Percentiles rank a stretch among this genome's conserved stretches.
phyloP scores from a whole-genome alignment of 495 filamentous ascomycete genomes.

The Podospora sp. region DNA sequence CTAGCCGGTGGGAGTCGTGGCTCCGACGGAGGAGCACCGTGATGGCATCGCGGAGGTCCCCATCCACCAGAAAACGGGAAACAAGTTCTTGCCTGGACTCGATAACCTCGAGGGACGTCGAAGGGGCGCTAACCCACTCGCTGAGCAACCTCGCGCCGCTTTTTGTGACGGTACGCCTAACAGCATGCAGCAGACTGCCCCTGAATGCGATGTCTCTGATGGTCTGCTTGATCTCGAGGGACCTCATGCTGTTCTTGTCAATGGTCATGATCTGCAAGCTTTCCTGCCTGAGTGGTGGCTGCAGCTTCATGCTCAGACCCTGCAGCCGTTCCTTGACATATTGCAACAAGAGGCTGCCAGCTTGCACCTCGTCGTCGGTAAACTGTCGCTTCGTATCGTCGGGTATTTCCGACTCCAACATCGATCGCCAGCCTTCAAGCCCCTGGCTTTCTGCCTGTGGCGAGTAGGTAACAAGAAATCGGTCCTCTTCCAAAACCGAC shows the following conservation, averaged over 20 bases:
- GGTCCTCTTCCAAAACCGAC: conserved; percentile 56
- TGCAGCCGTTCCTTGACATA: conserved; percentile 82
- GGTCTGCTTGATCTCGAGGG: conserved; percentile 85
- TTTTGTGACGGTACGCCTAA: conserved; percentile 87
- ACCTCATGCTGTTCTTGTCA: conserved; percentile 86
- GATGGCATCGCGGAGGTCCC: conserved; percentile 67
- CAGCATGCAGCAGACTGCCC: conserved; percentile 84
- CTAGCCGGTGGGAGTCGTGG: conserved; percentile 83
- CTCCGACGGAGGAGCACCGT: conserved; percentile 68
- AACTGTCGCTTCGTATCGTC: conserved; percentile 45
- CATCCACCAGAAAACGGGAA: conserved; percentile 64
- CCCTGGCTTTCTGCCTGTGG: conserved; percentile 49
- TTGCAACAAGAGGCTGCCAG: conserved; percentile 74
- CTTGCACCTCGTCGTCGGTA: conserved; percentile 58
- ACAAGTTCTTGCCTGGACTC: conserved; percentile 83
- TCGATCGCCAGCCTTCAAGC: conserved; percentile 68
- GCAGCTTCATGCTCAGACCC: conserved; percentile 79
- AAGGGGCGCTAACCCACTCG: conserved; percentile 83
- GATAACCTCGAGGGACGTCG: conserved; percentile 78
- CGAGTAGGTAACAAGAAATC: conserved; percentile 60
- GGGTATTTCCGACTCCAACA: conserved; percentile 71
- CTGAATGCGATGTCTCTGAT: conserved; percentile 71
- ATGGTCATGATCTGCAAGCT: conserved; percentile 80
- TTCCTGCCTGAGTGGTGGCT: conserved; percentile 74
- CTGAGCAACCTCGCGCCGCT: conserved; percentile 83